Conservation (phyloP, 176 grass and related monocot genomes). For the Raddia guianensis region DNA sequence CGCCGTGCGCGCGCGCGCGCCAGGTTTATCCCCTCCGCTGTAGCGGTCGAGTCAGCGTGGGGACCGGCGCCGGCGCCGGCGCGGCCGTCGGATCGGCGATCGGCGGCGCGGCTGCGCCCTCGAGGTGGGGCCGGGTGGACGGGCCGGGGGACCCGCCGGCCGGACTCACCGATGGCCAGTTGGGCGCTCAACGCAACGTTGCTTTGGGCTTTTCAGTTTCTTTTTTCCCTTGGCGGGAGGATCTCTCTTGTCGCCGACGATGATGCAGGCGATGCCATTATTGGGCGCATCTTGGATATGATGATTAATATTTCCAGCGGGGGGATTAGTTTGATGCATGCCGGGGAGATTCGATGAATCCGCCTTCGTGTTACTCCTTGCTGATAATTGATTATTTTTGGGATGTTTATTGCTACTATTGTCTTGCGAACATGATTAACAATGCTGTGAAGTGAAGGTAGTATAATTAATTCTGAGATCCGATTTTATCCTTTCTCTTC, state of each 20-base stretch:
- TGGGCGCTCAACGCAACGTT: background rate
- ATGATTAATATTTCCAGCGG: slow-evolving; percentile 19
- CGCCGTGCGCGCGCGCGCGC: slow-evolving; percentile 12
- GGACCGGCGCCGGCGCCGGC: slow-evolving; percentile 20
- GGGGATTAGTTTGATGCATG: slow-evolving; percentile 30
- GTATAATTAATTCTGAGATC: background rate
- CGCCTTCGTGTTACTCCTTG: background rate
- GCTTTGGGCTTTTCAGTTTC: background rate
- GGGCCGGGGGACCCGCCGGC: background rate
- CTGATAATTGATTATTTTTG: background rate
- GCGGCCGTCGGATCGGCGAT: background rate
- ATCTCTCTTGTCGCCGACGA: slow-evolving; percentile 18
- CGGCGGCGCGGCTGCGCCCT: background rate
- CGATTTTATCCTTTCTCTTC: background rate
- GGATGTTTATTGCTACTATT: background rate
- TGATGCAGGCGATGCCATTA: slow-evolving; percentile 37
- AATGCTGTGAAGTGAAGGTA: too few species aligned
- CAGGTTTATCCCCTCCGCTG: slow-evolving; percentile 33
- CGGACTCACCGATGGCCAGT: slow-evolving; percentile 45
- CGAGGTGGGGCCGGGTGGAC: background rate
- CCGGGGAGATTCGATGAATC: slow-evolving; percentile 35
- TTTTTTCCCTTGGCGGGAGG: background rate
- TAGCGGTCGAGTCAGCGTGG: slow-evolving; percentile 51
- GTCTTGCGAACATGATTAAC: too few species aligned
- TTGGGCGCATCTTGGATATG: slow-evolving; percentile 30